These are phyloP conservation scores for Terfezia claveryi DNA, from an alignment of 495 filamentous ascomycete species.

Conservation along the genomic window DNA sequence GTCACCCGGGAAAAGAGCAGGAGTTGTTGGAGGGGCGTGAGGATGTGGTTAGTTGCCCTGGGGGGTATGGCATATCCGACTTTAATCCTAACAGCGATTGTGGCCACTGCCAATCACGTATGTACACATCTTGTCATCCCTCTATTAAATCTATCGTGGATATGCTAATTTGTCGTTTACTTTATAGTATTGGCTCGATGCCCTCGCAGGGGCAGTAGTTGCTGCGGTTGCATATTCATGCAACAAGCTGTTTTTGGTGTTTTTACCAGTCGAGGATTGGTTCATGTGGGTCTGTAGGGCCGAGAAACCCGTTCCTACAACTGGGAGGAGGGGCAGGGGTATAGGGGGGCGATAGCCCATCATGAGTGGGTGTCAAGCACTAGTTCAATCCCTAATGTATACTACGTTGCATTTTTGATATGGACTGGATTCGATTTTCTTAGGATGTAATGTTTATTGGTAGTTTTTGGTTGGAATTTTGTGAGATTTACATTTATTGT, in stretches of 20 bases:
- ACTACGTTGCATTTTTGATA: no score
- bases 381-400: no score
- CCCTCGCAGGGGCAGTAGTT: slow-evolving; percentile 39
- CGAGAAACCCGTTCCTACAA: slow-evolving; percentile 30
- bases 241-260: slow-evolving; percentile 36
- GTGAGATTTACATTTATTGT: no score
- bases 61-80: slow-evolving; percentile 28
- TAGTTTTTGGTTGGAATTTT: no score
- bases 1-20: no score
- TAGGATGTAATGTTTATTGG: no score
- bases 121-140: neutral
- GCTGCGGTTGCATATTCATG: slow-evolving; percentile 35
- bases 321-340: neutral
- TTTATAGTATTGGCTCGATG: slow-evolving; percentile 35
- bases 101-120: slow-evolving; percentile 55
- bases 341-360: no score
- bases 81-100: slow-evolving; percentile 41
- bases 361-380: no score
- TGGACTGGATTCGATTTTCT: no score
- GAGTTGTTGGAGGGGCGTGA: no score
- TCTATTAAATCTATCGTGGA: neutral
- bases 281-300: slow-evolving; percentile 40
- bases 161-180: neutral
- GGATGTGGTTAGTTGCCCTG: no score
- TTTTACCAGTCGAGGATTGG: slow-evolving; percentile 41